phyloP scores from a whole-genome alignment of 2,329 filamentous ascomycete genomes.

The Neopestalotiopsis rosae region DNA sequence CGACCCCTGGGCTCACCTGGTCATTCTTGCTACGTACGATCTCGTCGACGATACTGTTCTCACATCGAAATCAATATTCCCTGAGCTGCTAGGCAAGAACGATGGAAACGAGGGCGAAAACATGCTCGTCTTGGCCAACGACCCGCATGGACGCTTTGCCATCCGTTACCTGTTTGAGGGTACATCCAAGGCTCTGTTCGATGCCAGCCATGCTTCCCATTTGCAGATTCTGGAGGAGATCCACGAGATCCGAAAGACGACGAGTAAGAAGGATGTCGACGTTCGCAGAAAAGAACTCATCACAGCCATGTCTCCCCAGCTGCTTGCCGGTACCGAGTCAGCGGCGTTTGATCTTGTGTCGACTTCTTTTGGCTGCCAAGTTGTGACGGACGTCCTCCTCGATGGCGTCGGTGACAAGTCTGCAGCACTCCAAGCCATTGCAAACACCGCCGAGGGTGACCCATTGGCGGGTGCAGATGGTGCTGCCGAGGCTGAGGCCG shows the following conservation, averaged over 20 bases:
- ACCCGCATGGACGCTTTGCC: slow-evolving; percentile 68
- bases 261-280: slow-evolving; percentile 90
- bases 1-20: slow-evolving; percentile 77
- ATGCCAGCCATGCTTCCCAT: slow-evolving; percentile 66
- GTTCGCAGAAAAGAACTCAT: slow-evolving; percentile 78
- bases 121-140: slow-evolving; percentile 67
- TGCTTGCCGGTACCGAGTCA: slow-evolving; percentile 75
- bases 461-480: slow-evolving; percentile 45
- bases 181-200: slow-evolving; percentile 65
- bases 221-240: slow-evolving; percentile 77
- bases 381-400: slow-evolving; percentile 83
- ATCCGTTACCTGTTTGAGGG: slow-evolving; percentile 84
- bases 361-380: slow-evolving; percentile 84
- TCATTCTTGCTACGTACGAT: slow-evolving; percentile 87
- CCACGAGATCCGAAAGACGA: slow-evolving; percentile 77
- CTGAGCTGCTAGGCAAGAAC: slow-evolving; percentile 81
- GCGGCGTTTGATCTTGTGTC: slow-evolving; percentile 72
- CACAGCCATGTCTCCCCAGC: slow-evolving; percentile 72
- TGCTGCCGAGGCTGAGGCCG: slow-evolving; percentile 36
- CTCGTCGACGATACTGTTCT: slow-evolving; percentile 94
- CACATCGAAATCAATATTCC: slow-evolving; percentile 82
- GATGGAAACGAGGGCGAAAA: slow-evolving; percentile 67
- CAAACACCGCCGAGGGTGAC: slow-evolving; percentile 65
- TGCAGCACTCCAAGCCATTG: slow-evolving; percentile 73
- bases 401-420: slow-evolving; percentile 76